Percentiles rank a stretch among this genome's conserved stretches.
Conservation (phyloP, 257 asterid genomes). For the Thymus mandschuricus region DNA sequence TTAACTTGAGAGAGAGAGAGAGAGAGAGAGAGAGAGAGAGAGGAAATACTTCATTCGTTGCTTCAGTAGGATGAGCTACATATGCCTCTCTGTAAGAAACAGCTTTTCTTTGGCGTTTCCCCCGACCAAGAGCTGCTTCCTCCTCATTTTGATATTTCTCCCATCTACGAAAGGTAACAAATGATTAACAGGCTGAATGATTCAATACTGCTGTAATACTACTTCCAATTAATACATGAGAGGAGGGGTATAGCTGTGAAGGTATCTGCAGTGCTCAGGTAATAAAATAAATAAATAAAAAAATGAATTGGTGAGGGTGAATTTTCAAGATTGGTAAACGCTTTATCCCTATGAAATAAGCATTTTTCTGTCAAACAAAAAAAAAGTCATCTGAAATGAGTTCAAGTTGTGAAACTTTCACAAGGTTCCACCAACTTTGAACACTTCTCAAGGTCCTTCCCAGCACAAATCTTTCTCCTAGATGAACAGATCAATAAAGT, state of each 20-base stretch:
- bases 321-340: not conserved
- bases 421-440: slow-evolving; percentile 15
- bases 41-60: slow-evolving; percentile 60
- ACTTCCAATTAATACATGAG: not conserved
- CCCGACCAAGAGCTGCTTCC: slow-evolving; percentile 99
- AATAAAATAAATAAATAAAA: not conserved
- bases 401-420: slow-evolving; percentile 7
- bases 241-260: not conserved
- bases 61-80: slow-evolving; percentile 63
- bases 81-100: slow-evolving; percentile 92
- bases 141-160: slow-evolving; percentile 85
- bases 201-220: slow-evolving; percentile 7
- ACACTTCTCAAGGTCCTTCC: slow-evolving; percentile 14
- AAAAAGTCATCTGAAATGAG: not conserved
- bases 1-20: slow-evolving; percentile 9
- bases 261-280: not conserved
- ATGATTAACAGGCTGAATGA: slow-evolving; percentile 13
- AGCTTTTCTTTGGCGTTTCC: slow-evolving; percentile 94
- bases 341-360: not conserved
- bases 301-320: slow-evolving; percentile 1
- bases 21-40: slow-evolving; percentile 23
- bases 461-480: slow-evolving; percentile 8
- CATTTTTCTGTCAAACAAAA: not conserved
- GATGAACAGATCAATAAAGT: slow-evolving; percentile 13
- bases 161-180: slow-evolving; percentile 66